These are phyloP conservation scores for Baudoinia panamericana DNA, from an alignment of 495 filamentous ascomycete species.

Conservation along the genomic window DNA sequence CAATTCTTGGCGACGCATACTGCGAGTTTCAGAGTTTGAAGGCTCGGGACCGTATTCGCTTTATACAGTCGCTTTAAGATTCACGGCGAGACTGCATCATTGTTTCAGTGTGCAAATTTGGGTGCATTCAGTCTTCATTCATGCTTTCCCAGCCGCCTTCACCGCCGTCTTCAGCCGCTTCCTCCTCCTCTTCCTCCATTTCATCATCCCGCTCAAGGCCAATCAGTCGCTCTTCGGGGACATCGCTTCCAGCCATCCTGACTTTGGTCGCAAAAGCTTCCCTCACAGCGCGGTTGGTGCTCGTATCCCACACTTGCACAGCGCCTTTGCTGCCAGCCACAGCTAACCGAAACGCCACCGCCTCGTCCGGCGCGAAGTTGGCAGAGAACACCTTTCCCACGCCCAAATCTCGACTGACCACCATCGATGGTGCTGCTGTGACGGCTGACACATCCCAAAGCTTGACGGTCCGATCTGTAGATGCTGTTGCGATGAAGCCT, in stretches of 20 bases:
- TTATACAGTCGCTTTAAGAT: too few relatives aligned
- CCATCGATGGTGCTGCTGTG: slow-evolving; percentile 43
- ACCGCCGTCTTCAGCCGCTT: slow-evolving; percentile 29
- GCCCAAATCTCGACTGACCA: slow-evolving; percentile 79
- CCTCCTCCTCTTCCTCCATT: slow-evolving; percentile 39
- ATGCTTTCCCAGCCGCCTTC: slow-evolving; percentile 72
- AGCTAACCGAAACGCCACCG: slow-evolving; percentile 79
- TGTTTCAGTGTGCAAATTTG: too few relatives aligned
- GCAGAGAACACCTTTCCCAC: slow-evolving; percentile 92
- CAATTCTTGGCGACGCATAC: slow-evolving; percentile 2
- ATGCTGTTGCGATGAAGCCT: slow-evolving; percentile 84
- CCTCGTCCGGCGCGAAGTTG: slow-evolving; percentile 72
- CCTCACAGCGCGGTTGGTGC: slow-evolving; percentile 82
- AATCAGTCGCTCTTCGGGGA: slow-evolving; percentile 63
- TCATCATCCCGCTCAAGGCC: slow-evolving; percentile 52
- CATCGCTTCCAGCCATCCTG: slow-evolving; percentile 35
- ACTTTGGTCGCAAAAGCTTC: slow-evolving; percentile 68
- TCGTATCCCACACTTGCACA: slow-evolving; percentile 95
- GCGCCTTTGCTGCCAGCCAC: slow-evolving; percentile 89
- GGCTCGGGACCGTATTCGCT: too few relatives aligned
- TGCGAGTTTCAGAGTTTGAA: too few relatives aligned
- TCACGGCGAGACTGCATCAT: too few relatives aligned
- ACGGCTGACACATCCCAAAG: slow-evolving; percentile 80
- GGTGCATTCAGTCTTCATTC: slow-evolving; percentile 54
- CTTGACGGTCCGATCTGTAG: slow-evolving; percentile 87